A percentile compares a stretch with the other conserved stretches of the same genome.
Conservation (phyloP, 495 filamentous ascomycete genomes). For the Tuber borchii region DNA sequence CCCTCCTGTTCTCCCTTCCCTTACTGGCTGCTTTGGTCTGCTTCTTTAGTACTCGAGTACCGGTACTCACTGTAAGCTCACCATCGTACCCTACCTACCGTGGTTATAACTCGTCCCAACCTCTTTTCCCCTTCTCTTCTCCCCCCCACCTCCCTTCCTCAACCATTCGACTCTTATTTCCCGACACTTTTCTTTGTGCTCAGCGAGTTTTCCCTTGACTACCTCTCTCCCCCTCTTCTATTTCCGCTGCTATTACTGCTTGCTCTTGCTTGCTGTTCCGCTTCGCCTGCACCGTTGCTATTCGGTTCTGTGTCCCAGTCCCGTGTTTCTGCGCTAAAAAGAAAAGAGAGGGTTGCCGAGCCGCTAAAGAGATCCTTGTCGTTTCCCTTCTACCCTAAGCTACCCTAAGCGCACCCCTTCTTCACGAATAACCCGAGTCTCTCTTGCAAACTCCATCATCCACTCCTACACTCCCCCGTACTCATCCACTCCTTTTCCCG, state of each 20-base stretch:
- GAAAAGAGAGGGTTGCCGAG: conserved; percentile 25
- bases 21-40: neutral
- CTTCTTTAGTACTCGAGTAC: neutral
- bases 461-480: conserved; percentile 24
- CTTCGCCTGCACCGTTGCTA: conserved; percentile 9
- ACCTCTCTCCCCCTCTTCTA: conserved; percentile 8
- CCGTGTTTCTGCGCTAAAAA: conserved; percentile 35
- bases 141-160: conserved; percentile 6
- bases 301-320: conserved; percentile 23
- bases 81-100: neutral
- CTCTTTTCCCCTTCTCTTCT: conserved; percentile 10
- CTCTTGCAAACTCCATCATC: conserved; percentile 17
- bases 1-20: conserved; percentile 10
- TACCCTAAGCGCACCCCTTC: conserved; percentile 37
- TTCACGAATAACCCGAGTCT: conserved; percentile 34
- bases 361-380: conserved; percentile 31
- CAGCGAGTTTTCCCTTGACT: conserved; percentile 15
- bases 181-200: conserved; percentile 15
- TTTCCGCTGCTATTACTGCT: conserved; percentile 15
- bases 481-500: conserved; percentile 29
- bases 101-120: neutral
- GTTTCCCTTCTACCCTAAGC: conserved; percentile 30
- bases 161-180: neutral
- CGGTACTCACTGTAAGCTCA: neutral
- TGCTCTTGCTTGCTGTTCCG: conserved; percentile 2